Base-by-base conservation (phyloP, 805 yeast species). In the Lipomyces spencermartinsiae region DNA sequence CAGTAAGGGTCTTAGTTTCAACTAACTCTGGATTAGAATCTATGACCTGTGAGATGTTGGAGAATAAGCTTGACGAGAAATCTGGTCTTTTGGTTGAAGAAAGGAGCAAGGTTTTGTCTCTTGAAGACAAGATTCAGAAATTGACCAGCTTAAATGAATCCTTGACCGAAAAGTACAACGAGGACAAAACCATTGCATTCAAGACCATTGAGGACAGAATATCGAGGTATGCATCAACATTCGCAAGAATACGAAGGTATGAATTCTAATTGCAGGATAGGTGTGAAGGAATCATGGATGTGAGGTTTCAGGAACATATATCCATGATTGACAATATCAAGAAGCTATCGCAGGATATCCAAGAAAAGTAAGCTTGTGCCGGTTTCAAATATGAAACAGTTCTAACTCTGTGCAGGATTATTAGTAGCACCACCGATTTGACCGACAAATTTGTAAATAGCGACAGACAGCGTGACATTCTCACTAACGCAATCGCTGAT, bases 41-140 rank as follows among this genome's bases (percentile, higher is more conserved):
- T 6, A 43, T 68, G 61, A 63, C 69, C 5, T 68, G 58, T 55
- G 43, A 65, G 39, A 19, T 63, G 29, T 61, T 68, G 22, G 69
- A 68, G 29, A 33, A 63, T 4, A 62, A 65, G 59, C 62, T 68
- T 37, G 65, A 65, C 51, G 71, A 68, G 33, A 68, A 62, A 29
- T 62, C 71, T 2, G 71, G 69, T 6, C 51, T 65, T 10, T 55
- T 68, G n/a, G 53, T 58, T 2, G 71, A 68, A 34, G 71, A 68
- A 57, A 68, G 71, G 14, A 63, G 63, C 59, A 68, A 65, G 33
- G 69, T 68, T 29, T 22, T 57, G 19, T 49, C 64, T 7, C 59
- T 62, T 10, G 71, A 68, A 37, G 71, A 68, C n/a, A 43, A 53
- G 43, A 43, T 68, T 8, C 60, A 59, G 29, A 57, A 62, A 4